These are phyloP conservation scores for Nepenthes gracilis DNA, from an alignment of 148 eudicot genomes.

Conservation along the genomic window DNA sequence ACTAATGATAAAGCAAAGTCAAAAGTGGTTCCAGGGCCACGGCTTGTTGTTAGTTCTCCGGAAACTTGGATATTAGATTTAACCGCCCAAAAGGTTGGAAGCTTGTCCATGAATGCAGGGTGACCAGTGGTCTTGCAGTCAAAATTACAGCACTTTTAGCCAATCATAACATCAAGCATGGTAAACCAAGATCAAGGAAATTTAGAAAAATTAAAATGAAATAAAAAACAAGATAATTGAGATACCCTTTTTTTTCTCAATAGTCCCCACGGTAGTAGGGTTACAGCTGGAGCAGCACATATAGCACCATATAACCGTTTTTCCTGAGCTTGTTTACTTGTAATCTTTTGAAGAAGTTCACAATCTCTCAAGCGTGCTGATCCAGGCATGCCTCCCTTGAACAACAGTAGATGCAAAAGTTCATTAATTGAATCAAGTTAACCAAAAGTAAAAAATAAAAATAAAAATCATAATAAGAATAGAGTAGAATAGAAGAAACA, in stretches of 20 bases:
- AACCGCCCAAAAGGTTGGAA: slow-evolving; percentile 69
- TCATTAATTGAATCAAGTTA: no score
- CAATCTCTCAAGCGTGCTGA: slow-evolving; percentile 82
- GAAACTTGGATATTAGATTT: slow-evolving; percentile 75
- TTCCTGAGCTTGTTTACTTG: slow-evolving; percentile 72
- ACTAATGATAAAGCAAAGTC: slow-evolving; percentile 72
- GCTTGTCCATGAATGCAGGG: slow-evolving; percentile 82
- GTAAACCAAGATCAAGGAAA: background rate
- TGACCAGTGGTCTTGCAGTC: slow-evolving; percentile 72
- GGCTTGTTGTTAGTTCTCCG: slow-evolving; percentile 88
- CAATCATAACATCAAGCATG: background rate
- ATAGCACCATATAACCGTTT: slow-evolving; percentile 81
- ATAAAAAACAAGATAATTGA: slow-evolving; percentile 1
- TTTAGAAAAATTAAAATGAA: background rate
- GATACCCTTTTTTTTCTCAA: slow-evolving; percentile 61
- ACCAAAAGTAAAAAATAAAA: no score
- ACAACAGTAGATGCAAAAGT: background rate
- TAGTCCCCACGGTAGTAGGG: slow-evolving; percentile 95
- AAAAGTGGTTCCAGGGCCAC: slow-evolving; percentile 91
- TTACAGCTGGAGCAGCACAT: slow-evolving; percentile 95
- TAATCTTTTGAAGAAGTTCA: slow-evolving; percentile 51
- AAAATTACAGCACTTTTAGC: slow-evolving; percentile 20
- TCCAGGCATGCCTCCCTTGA: slow-evolving; percentile 98
- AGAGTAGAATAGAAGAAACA: no score
- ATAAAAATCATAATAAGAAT: no score